Evolutionary conservation across 2,329 filamentous ascomycete genomes (phyloP).

Genomic region (Aspergillus sp.): DNA sequence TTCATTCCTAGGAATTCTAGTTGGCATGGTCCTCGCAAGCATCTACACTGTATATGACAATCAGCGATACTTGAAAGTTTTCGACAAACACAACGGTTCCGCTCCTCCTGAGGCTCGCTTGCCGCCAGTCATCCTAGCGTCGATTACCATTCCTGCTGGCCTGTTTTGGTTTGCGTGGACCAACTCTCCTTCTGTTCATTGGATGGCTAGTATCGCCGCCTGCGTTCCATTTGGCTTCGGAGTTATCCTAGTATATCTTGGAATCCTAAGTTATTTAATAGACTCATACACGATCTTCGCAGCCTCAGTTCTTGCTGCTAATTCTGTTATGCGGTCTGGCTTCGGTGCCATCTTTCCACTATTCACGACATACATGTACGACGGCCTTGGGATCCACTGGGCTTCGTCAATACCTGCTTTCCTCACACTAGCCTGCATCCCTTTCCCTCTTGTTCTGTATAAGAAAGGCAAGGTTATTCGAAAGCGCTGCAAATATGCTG

Average conservation of each 20-base stretch:
- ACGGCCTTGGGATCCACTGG: constrained; percentile 51
- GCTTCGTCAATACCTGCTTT: constrained; percentile 49
- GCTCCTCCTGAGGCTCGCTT: constrained; percentile 62
- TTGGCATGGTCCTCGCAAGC: constrained; percentile 41
- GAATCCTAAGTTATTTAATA: constrained; percentile 45
- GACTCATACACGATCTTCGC: constrained; percentile 47
- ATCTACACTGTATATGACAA: constrained; percentile 45
- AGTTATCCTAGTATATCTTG: constrained; percentile 43
- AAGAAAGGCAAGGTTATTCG: constrained; percentile 43
- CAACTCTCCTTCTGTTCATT: constrained; percentile 45
- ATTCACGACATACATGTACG: constrained; percentile 49
- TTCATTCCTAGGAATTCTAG: constrained; percentile 51
- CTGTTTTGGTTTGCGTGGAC: constrained; percentile 64
- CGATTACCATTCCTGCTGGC: constrained; percentile 54
- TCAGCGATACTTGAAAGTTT: constrained; percentile 39
- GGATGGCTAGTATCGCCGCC: constrained; percentile 39
- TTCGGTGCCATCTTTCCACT: constrained; percentile 51
- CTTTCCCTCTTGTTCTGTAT: constrained; percentile 47
- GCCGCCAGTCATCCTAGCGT: constrained; percentile 50
- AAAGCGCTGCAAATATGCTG: constrained; percentile 43
- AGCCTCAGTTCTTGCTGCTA: constrained; percentile 45
- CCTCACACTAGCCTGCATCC: constrained; percentile 45
- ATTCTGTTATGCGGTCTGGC: constrained; percentile 47
- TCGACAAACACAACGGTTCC: constrained; percentile 53
- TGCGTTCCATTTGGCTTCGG: constrained; percentile 44